Evolutionary conservation across 2,329 filamentous ascomycete species (phyloP).

Genomic region (Aspergillus arachidicola): DNA sequence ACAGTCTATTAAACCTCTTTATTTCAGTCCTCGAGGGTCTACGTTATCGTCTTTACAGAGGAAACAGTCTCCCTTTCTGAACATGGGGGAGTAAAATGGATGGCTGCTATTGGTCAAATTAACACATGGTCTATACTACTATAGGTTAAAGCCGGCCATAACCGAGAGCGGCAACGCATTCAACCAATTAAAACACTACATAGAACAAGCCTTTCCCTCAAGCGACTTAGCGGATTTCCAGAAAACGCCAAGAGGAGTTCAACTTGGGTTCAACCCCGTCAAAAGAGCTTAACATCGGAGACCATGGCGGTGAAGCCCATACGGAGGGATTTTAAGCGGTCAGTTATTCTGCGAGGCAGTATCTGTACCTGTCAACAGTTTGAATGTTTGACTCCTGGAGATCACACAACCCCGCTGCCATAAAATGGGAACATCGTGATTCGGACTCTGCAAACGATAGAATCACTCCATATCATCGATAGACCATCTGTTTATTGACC

Average conservation of each 20-base stretch:
- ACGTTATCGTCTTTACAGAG: background rate
- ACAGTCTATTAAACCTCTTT: background rate
- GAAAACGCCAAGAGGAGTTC: background rate
- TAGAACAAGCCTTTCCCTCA: background rate
- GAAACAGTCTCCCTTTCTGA: no score
- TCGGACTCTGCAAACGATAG: background rate
- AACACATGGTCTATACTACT: background rate
- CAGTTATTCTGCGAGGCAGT: background rate
- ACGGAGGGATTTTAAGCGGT: background rate
- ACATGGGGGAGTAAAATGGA: background rate
- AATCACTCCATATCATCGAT: background rate
- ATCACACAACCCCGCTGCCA: background rate
- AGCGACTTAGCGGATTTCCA: background rate
- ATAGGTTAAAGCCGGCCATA: background rate
- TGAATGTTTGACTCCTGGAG: no score
- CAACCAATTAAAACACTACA: background rate
- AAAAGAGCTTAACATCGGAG: background rate
- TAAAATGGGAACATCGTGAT: background rate
- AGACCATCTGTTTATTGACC: background rate
- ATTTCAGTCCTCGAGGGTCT: background rate
- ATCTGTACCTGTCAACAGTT: background rate
- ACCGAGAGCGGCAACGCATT: background rate
- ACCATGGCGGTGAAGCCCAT: no score
- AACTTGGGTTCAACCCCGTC: background rate
- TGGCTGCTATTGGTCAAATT: background rate